Evolutionary conservation across 75 land plant species (phyloP), one percentile per base, ranked within the genome.

Genomic region (Ceratopteris richardii): DNA sequence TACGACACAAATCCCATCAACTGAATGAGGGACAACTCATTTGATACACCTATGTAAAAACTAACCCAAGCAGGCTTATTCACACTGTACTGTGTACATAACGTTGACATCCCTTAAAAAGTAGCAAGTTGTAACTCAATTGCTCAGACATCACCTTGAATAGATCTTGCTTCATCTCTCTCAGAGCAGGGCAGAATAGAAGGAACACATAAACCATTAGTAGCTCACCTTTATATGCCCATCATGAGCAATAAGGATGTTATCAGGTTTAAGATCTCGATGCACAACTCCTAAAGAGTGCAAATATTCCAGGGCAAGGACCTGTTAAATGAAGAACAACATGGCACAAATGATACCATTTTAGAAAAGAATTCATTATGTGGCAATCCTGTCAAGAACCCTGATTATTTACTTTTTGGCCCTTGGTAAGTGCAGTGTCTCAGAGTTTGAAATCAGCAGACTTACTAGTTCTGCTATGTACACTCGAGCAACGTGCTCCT

Each of bases 171-270:
- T n/a, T n/a, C n/a, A n/a, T n/a, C n/a, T n/a, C n/a, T n/a, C n/a
- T n/a, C n/a, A n/a, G n/a, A n/a, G n/a, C n/a, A n/a, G n/a, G n/a
- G n/a, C n/a, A n/a, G n/a, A n/a, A n/a, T n/a, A n/a, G n/a, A n/a
- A n/a, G n/a, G n/a, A n/a, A n/a, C n/a, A n/a, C n/a, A n/a, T n/a
- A n/a, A n/a, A n/a, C n/a, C n/a, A n/a, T n/a, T n/a, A n/a, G n/a
- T n/a, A n/a, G n/a, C n/a, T 33, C 69, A 75, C 99, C 88, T 90
- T 95, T 28, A 95, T 90, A 57, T 95, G 99, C n/a, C 99, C 99
- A 75, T 95, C 99, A 76, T 90, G 99, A 29, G 99, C 99, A 75
- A 95, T 95, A 58, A 95, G 66, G 37, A 95, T 60, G 70, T 95
- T 95, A 62, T 95, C 99, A 33, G 99, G 99, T 68, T 95, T 95